Evolutionary conservation across 305 asterid genomes (phyloP).

Genomic region (Fraxinus velutina): DNA sequence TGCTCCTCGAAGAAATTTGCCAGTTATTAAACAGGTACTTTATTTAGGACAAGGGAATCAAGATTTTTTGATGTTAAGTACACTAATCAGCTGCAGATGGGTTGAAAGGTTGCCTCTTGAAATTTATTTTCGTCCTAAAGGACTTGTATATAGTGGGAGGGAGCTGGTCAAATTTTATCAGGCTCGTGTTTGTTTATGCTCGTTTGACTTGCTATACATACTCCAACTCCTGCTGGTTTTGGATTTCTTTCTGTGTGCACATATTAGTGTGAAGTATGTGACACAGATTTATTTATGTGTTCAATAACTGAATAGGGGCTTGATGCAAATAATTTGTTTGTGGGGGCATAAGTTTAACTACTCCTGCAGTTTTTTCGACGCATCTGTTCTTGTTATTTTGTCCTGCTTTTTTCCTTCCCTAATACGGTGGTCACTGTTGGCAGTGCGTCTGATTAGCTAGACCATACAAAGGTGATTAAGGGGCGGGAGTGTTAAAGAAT

Average conservation of each 20-base stretch:
- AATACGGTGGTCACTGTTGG: not conserved
- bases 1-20: not conserved
- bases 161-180: conserved; percentile 4
- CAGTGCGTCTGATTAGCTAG: not conserved
- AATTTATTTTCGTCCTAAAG: conserved; percentile 10
- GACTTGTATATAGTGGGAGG: conserved; percentile 11
- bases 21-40: not conserved
- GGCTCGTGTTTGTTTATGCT: conserved; percentile 10
- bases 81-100: not conserved
- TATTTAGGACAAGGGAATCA: conserved; percentile 3
- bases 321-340: not conserved
- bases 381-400: not conserved
- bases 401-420: not conserved
- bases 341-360: not conserved
- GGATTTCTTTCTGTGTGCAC: conserved; percentile 24
- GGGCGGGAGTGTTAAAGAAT: not conserved
- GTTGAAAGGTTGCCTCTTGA: not conserved
- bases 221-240: conserved; percentile 28
- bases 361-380: not conserved
- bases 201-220: conserved; percentile 19
- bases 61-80: not conserved
- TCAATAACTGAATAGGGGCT: not conserved
- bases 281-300: not conserved
- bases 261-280: not conserved
- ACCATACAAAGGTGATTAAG: not conserved